Percentiles rank a stretch among this genome's conserved stretches.
These are phyloP conservation scores for Ceratobasidium sp. DNA, from an alignment of 1,284 basidiomycete genomes.

Conservation along the genomic window DNA sequence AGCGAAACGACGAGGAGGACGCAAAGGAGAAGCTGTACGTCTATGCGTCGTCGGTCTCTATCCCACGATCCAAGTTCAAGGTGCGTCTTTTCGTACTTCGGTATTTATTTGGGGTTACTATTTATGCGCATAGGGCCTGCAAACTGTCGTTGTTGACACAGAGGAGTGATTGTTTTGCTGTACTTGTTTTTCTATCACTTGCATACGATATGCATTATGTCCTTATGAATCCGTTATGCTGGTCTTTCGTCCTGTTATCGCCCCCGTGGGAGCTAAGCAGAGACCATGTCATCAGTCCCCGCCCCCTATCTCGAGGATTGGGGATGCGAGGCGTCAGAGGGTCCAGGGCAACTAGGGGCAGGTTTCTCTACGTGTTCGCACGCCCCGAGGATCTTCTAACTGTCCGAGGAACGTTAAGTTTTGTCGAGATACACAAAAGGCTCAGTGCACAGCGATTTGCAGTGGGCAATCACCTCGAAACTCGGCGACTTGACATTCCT, in stretches of 20 bases:
- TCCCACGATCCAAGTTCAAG: conserved; percentile 79
- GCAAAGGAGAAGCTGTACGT: conserved; percentile 98
- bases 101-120: background rate
- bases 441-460: too few species aligned
- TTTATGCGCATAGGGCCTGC: conserved; percentile 69
- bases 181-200: conserved; percentile 33
- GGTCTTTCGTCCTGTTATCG: background rate
- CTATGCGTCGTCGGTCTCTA: conserved; percentile 84
- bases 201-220: conserved; percentile 43
- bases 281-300: too few species aligned
- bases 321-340: too few species aligned
- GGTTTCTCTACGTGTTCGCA: too few species aligned
- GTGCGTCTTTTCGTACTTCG: conserved; percentile 59
- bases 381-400: too few species aligned
- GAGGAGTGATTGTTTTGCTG: conserved; percentile 58
- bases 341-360: too few species aligned
- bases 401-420: too few species aligned
- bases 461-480: too few species aligned
- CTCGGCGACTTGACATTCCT: too few species aligned
- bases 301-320: too few species aligned
- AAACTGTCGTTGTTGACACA: conserved; percentile 82
- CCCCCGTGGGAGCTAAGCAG: background rate
- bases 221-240: conserved; percentile 31
- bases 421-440: too few species aligned
- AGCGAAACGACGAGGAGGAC: conserved; percentile 94